Evolutionary conservation across 352 stramenopile genomes (phyloP).

Genomic region (Globisporangium nodosum): DNA sequence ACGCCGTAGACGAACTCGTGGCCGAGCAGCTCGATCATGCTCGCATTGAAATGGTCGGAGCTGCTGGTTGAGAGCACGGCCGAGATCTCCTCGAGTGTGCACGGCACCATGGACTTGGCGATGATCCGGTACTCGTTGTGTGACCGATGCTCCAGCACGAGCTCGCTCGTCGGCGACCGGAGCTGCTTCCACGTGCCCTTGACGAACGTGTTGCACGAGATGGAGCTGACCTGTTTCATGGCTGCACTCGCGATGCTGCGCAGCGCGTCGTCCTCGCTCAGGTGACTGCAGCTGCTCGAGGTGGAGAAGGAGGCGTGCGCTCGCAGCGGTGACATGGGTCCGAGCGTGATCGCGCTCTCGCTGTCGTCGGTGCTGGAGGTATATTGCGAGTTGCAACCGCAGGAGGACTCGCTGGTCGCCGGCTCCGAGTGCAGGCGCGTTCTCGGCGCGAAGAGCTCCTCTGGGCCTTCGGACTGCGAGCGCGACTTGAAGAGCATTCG

Average conservation of each 20-base stretch:
- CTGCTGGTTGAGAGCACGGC: slow-evolving; percentile 15
- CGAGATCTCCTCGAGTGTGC: slow-evolving; percentile 18
- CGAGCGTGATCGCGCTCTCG: slow-evolving; percentile 3
- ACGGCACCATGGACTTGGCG: slow-evolving; percentile 16
- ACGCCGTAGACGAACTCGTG: slow-evolving; percentile 19
- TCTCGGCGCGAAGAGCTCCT: not conserved
- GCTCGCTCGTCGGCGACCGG: slow-evolving; percentile 3
- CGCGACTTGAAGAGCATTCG: slow-evolving; percentile 1
- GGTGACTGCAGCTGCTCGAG: not conserved
- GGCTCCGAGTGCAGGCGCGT: not conserved
- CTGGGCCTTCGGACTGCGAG: not conserved
- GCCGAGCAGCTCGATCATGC: slow-evolving; percentile 24
- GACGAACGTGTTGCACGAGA: slow-evolving; percentile 10
- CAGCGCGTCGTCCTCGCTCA: slow-evolving; percentile 8
- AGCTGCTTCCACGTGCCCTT: slow-evolving; percentile 14
- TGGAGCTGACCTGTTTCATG: slow-evolving; percentile 9
- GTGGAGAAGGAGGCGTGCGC: not conserved
- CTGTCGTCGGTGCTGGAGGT: not conserved
- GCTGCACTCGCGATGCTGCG: slow-evolving; percentile 3
- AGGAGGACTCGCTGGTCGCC: not conserved
- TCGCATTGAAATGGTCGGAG: slow-evolving; percentile 22
- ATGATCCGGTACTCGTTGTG: slow-evolving; percentile 15
- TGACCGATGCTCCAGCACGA: slow-evolving; percentile 13
- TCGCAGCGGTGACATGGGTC: slow-evolving; percentile 4
- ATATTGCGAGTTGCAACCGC: not conserved